Evolutionary conservation across 331 rosid species (phyloP).

Genomic region (Malus hybrid): DNA sequence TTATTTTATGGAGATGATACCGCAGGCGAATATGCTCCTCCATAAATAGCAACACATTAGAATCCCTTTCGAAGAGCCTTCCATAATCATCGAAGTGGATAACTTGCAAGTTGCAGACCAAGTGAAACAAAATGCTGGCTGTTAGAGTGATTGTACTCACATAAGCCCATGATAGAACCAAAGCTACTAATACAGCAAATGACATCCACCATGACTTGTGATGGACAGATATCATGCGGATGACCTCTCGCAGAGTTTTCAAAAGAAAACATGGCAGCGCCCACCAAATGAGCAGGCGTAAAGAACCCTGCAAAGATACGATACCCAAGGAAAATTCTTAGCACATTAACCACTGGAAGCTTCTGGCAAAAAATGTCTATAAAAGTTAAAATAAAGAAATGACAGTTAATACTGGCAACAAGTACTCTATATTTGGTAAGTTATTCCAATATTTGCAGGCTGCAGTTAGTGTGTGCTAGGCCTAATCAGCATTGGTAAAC

Average conservation of each 20-base stretch:
- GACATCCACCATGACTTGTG: conserved; percentile 53
- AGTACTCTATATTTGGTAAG: background rate
- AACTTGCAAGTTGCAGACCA: conserved; percentile 80
- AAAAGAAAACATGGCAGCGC: conserved; percentile 50
- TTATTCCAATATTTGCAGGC: background rate
- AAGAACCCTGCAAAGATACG: conserved; percentile 33
- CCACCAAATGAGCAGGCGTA: conserved; percentile 55
- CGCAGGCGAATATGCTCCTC: conserved; percentile 59
- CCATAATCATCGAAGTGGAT: conserved; percentile 65
- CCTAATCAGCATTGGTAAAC: background rate
- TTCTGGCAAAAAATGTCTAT: background rate
- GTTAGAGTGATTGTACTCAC: conserved; percentile 62
- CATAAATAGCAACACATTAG: conserved; percentile 25
- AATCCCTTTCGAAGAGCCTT: conserved; percentile 45
- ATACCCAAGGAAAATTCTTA: background rate
- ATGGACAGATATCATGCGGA: conserved; percentile 31
- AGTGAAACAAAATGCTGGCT: conserved; percentile 75
- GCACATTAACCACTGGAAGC: background rate
- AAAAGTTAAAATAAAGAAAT: background rate
- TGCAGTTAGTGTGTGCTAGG: background rate
- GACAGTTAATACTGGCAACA: background rate
- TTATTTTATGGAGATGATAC: conserved; percentile 70
- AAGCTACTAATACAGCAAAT: conserved; percentile 31
- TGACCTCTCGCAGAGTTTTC: conserved; percentile 51
- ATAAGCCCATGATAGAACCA: conserved; percentile 64